Conservation (phyloP, 768 basidiomycete species). For the Saitozyma sp. region DNA sequence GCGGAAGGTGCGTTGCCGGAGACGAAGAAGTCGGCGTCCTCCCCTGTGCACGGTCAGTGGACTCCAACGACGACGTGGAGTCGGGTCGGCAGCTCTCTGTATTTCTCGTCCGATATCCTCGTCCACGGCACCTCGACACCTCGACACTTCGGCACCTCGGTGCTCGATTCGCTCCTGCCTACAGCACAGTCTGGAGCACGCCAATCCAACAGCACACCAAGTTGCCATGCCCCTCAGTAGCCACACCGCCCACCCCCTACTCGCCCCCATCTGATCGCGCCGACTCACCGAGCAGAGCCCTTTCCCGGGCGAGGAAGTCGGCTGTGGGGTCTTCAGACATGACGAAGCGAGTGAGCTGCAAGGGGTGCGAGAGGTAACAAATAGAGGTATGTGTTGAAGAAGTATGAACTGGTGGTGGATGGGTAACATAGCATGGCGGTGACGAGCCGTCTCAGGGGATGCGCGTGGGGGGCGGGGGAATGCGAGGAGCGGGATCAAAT, state of each 20-base stretch:
- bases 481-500: background rate
- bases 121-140: background rate
- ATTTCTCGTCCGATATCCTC: background rate
- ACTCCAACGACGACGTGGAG: background rate
- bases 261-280: too few species aligned
- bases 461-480: background rate
- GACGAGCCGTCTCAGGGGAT: conserved; percentile 1
- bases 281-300: conserved; percentile 47
- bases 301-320: conserved; percentile 51
- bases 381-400: conserved; percentile 1
- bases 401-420: background rate
- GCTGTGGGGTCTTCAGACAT: conserved; percentile 52
- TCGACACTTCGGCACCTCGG: too few species aligned
- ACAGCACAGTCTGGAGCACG: too few species aligned
- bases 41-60: conserved; percentile 32
- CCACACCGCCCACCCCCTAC: too few species aligned
- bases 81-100: background rate
- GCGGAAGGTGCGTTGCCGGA: conserved; percentile 37
- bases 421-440: background rate
- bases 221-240: too few species aligned
- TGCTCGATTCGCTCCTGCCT: too few species aligned
- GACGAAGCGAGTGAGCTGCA: background rate
- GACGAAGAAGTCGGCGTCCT: conserved; percentile 51
- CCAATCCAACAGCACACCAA: too few species aligned
- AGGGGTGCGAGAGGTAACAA: background rate